Conservation (phyloP, 805 yeast genomes). For the Zygoascus flipseniorum region DNA sequence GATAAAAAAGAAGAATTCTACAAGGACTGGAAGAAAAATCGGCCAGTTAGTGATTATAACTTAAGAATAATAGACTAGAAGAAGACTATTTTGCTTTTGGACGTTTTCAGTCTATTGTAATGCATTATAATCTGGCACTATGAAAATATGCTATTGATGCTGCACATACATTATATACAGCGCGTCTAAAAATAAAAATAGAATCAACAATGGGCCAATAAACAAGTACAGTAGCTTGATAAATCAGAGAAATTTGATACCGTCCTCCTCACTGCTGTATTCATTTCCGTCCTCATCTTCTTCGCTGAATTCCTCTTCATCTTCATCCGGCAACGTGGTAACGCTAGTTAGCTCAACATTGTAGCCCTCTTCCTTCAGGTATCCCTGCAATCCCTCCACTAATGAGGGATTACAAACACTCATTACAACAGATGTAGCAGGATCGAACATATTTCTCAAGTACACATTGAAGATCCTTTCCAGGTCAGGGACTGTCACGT, state of each 20-base stretch:
- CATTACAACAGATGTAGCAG: conserved; percentile 50
- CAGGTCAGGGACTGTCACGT: conserved; percentile 42
- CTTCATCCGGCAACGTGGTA: conserved; percentile 24
- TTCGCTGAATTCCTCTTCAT: conserved; percentile 17
- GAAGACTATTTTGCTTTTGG: too few species aligned
- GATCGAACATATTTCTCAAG: conserved; percentile 55
- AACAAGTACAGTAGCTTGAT: too few species aligned
- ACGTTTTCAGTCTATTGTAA: background rate
- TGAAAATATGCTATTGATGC: too few species aligned
- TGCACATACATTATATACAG: too few species aligned
- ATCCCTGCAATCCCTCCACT: conserved; percentile 36
- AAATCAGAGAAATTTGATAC: too few species aligned
- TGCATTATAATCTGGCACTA: background rate
- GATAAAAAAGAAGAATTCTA: conserved; percentile 10
- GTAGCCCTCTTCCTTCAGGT: conserved; percentile 50
- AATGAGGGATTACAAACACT: conserved; percentile 68
- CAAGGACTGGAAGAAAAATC: conserved; percentile 1
- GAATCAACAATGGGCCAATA: too few species aligned
- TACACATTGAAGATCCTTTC: conserved; percentile 43
- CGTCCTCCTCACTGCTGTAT: conserved; percentile 22
- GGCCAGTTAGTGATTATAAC: background rate
- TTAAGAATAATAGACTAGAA: conserved; percentile 12
- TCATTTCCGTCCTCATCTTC: background rate
- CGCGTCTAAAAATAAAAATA: too few species aligned
- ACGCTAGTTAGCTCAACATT: conserved; percentile 50